Conservation (phyloP, 345 rosid genomes). For the Alliaria petiolata region DNA sequence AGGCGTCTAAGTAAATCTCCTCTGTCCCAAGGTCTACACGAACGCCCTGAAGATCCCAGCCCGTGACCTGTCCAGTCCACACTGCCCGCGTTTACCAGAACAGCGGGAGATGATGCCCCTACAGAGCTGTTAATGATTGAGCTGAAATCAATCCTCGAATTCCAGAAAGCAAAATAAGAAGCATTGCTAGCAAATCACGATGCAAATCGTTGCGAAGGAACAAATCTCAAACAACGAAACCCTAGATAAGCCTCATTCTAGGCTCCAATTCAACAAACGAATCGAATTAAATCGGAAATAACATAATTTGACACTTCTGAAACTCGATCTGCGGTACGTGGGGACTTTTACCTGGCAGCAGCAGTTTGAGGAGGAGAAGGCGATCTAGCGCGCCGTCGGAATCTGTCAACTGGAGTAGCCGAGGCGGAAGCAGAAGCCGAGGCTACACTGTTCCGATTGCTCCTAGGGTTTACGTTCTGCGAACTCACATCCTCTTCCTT, state of each 20-base stretch:
- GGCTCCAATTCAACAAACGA: not conserved
- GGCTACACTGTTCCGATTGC: slow-evolving; percentile 31
- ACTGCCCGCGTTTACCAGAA: slow-evolving; percentile 61
- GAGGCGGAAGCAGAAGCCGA: slow-evolving; percentile 37
- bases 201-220: not conserved
- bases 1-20: slow-evolving; percentile 90
- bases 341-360: slow-evolving; percentile 66
- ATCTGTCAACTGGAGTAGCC: slow-evolving; percentile 23
- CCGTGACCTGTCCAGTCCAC: slow-evolving; percentile 75
- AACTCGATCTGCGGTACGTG: slow-evolving; percentile 2
- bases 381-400: slow-evolving; percentile 32
- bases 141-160: not conserved
- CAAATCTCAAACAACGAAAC: slow-evolving; percentile 24
- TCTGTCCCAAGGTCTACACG: slow-evolving; percentile 98
- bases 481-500: slow-evolving; percentile 92
- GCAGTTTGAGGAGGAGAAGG: slow-evolving; percentile 48
- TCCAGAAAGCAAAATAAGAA: not conserved
- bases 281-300: not conserved
- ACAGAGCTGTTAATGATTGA: slow-evolving; percentile 58
- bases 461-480: slow-evolving; percentile 27
- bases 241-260: slow-evolving; percentile 5
- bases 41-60: slow-evolving; percentile 53
- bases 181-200: slow-evolving; percentile 3
- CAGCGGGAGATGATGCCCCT: slow-evolving; percentile 94
- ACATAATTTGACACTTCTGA: not conserved